phyloP scores from a whole-genome alignment of 345 rosid species.

The Hibiscus tridactylites region DNA sequence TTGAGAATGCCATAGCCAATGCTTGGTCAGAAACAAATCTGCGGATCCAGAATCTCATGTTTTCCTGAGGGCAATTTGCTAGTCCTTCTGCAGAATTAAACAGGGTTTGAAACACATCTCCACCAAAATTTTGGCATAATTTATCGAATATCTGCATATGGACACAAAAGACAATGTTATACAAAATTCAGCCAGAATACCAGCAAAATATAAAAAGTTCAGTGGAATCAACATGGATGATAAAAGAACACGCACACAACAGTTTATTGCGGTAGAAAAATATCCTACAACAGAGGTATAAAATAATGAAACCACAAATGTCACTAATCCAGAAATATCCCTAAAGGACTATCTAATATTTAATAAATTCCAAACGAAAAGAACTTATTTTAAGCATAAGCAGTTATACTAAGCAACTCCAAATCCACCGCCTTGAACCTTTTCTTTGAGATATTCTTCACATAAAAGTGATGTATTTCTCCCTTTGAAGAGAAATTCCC shows the following conservation, averaged over 20 bases:
- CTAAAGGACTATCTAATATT: not conserved
- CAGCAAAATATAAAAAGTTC: not conserved
- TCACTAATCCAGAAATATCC: not conserved
- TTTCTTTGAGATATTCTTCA: constrained; percentile 4
- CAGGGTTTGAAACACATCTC: constrained; percentile 78
- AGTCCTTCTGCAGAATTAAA: constrained; percentile 76
- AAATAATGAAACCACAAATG: too few species aligned
- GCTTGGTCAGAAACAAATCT: constrained; percentile 66
- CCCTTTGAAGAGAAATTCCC: not conserved
- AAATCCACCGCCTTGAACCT: not conserved
- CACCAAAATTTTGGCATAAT: constrained; percentile 88
- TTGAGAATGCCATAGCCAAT: constrained; percentile 68
- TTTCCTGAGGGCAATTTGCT: constrained; percentile 55
- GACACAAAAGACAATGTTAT: not conserved
- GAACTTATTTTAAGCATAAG: not conserved
- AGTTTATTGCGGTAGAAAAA: not conserved
- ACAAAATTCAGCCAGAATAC: constrained; percentile 2
- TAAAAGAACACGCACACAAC: not conserved
- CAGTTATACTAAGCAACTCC: not conserved
- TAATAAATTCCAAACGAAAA: not conserved
- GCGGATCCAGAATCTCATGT: constrained; percentile 32
- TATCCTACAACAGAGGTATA: not conserved
- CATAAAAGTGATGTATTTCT: not conserved
- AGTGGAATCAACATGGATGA: not conserved
- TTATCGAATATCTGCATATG: constrained; percentile 71